Evolutionary conservation across 108 stramenopile genomes (phyloP).

Genomic region (Skeletonema potamos): DNA sequence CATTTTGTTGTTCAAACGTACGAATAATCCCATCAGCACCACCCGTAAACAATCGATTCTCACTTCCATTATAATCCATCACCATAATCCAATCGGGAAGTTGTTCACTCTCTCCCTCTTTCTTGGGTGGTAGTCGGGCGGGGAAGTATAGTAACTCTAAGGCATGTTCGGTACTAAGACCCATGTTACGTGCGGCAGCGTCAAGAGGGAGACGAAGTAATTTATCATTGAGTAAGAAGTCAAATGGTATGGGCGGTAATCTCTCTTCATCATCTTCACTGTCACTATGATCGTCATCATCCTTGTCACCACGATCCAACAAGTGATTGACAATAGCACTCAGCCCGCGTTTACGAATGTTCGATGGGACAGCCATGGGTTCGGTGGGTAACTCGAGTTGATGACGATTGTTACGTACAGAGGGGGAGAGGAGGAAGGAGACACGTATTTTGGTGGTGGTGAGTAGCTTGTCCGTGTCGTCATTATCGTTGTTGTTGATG

Average conservation of each 20-base stretch:
- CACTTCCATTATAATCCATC: slow-evolving; percentile 31
- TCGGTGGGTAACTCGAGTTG: slow-evolving; percentile 66
- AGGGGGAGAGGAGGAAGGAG: slow-evolving; percentile 32
- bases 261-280: slow-evolving; percentile 44
- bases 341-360: slow-evolving; percentile 74
- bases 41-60: slow-evolving; percentile 26
- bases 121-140: slow-evolving; percentile 55
- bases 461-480: neutral
- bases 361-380: slow-evolving; percentile 77
- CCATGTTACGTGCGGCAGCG: slow-evolving; percentile 67
- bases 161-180: slow-evolving; percentile 70
- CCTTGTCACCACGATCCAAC: slow-evolving; percentile 47
- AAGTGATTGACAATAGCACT: slow-evolving; percentile 69
- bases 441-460: slow-evolving; percentile 33
- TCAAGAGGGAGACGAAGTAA: slow-evolving; percentile 73
- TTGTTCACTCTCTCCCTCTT: slow-evolving; percentile 56
- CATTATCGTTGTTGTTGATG: neutral
- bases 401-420: slow-evolving; percentile 6
- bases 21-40: slow-evolving; percentile 75
- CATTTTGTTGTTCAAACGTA: slow-evolving; percentile 26
- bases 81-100: slow-evolving; percentile 83
- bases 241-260: slow-evolving; percentile 68
- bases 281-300: slow-evolving; percentile 22
- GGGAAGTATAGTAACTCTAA: slow-evolving; percentile 76
- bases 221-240: slow-evolving; percentile 73